Percentiles rank a stretch among this genome's conserved stretches.
Conservation (phyloP, 768 basidiomycete species). For the Pleurotus eryngii region DNA sequence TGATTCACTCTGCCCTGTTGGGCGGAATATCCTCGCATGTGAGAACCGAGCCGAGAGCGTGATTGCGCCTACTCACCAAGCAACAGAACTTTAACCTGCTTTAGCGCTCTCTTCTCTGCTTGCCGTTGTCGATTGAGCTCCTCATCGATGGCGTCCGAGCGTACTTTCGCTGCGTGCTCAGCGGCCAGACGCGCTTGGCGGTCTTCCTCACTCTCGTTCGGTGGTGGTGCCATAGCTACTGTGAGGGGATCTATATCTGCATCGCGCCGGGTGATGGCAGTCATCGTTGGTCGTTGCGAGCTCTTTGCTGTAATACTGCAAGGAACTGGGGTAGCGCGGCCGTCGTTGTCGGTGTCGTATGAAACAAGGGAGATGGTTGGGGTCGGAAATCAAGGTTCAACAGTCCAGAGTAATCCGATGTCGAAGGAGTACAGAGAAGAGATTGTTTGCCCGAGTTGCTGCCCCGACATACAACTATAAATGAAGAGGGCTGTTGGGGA, state of each 20-base stretch:
- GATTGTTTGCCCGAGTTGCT: conserved; percentile 7
- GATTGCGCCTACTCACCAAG: conserved; percentile 41
- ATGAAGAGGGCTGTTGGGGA: background rate
- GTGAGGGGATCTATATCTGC: conserved; percentile 47
- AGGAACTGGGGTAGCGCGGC: too few species aligned
- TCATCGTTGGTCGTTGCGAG: background rate
- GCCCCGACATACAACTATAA: conserved; percentile 1
- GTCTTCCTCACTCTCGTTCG: conserved; percentile 52
- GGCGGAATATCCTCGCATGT: too few species aligned
- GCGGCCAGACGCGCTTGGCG: conserved; percentile 37
- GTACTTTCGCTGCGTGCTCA: conserved; percentile 50
- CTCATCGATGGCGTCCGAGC: conserved; percentile 65
- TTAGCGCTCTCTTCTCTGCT: conserved; percentile 44
- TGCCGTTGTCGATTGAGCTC: conserved; percentile 49
- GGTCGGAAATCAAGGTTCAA: background rate
- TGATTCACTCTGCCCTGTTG: conserved; percentile 74
- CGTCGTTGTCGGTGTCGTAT: background rate
- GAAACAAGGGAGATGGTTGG: background rate
- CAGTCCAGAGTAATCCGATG: background rate
- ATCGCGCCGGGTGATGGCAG: conserved; percentile 5
- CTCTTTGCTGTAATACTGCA: background rate
- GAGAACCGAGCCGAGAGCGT: background rate
- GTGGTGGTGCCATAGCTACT: conserved; percentile 46
- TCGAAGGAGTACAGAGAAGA: background rate
- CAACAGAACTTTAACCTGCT: conserved; percentile 55